A percentile compares a stretch with the other conserved stretches of the same genome.
Conservation (phyloP, 495 filamentous ascomycete genomes). For the Penicillium riverlandense region DNA sequence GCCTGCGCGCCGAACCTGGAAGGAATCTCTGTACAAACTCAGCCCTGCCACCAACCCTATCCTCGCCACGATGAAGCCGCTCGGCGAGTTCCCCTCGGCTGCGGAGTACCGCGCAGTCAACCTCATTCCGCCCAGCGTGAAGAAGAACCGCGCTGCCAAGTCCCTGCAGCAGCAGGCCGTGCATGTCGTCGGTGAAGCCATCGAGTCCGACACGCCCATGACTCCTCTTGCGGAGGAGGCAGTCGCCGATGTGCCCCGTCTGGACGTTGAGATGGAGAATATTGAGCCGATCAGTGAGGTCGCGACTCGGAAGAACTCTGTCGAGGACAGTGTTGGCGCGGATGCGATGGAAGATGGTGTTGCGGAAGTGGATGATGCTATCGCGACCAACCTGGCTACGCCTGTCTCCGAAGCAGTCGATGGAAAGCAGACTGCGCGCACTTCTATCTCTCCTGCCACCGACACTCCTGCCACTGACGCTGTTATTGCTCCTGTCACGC, state of each 20-base stretch:
- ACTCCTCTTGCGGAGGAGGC: conserved; percentile 11
- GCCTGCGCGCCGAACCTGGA: conserved; percentile 7
- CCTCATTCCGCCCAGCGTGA: conserved; percentile 7
- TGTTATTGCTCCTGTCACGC: background rate
- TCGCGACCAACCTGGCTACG: conserved; percentile 5
- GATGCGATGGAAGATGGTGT: background rate
- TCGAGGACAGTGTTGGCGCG: conserved; percentile 1
- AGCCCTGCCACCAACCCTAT: background rate
- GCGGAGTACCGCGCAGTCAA: conserved; percentile 17
- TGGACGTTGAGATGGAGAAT: background rate
- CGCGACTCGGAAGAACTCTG: conserved; percentile 3
- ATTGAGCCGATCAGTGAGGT: background rate
- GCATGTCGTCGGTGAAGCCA: conserved; percentile 1
- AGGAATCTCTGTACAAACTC: background rate
- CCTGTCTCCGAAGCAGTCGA: conserved; percentile 9
- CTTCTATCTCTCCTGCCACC: conserved; percentile 3
- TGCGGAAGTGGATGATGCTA: conserved; percentile 1
- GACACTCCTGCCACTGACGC: background rate
- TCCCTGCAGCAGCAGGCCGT: background rate
- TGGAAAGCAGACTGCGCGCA: background rate
- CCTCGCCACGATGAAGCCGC: conserved; percentile 16
- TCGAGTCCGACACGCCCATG: conserved; percentile 6
- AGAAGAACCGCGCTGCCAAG: background rate
- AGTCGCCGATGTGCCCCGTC: conserved; percentile 1
- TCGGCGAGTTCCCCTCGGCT: conserved; percentile 17